Percentiles rank a stretch among this genome's conserved stretches.
phyloP scores from a whole-genome alignment of 139 green algal genomes.

The Picochlorum sp. region DNA sequence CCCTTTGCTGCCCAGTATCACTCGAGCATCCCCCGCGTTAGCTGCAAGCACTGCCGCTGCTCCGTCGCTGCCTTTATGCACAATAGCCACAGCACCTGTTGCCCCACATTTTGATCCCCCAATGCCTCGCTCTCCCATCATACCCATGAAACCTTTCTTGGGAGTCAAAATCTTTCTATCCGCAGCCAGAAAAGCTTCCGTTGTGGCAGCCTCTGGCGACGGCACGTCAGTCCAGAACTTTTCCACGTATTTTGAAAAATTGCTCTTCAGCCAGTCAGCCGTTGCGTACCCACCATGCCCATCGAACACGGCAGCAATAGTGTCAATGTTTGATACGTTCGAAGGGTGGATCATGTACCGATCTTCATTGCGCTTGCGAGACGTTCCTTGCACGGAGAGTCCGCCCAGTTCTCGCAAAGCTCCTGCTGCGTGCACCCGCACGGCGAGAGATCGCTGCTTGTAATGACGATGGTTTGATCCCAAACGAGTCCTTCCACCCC shows the following conservation, averaged over 20 bases:
- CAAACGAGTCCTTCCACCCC: too few relatives aligned
- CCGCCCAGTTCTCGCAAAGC: background rate
- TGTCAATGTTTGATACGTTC: background rate
- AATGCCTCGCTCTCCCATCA: constrained; percentile 73
- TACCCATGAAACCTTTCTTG: constrained; percentile 67
- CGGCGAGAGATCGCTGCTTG: too few relatives aligned
- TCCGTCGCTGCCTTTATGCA: constrained; percentile 11
- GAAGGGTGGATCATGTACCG: constrained; percentile 7
- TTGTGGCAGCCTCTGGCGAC: constrained; percentile 25
- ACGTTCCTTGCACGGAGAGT: constrained; percentile 19
- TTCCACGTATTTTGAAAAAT: constrained; percentile 48
- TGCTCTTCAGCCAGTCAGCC: constrained; percentile 60
- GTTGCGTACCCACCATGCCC: constrained; percentile 53
- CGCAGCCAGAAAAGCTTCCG: constrained; percentile 31
- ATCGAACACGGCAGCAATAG: constrained; percentile 44
- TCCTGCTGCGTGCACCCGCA: background rate
- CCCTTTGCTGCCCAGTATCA: constrained; percentile 26
- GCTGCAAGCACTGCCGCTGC: constrained; percentile 60
- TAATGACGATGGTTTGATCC: too few relatives aligned
- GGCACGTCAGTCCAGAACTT: constrained; percentile 41
- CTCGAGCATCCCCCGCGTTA: constrained; percentile 78
- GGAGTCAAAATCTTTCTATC: constrained; percentile 42
- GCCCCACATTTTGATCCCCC: constrained; percentile 82
- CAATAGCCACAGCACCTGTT: constrained; percentile 56
- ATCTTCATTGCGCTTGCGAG: constrained; percentile 37